Evolutionary conservation across 1,139 yeast species (phyloP), one percentile per base, ranked within the genome.

Genomic region (Nakaseomyces delphensis): DNA sequence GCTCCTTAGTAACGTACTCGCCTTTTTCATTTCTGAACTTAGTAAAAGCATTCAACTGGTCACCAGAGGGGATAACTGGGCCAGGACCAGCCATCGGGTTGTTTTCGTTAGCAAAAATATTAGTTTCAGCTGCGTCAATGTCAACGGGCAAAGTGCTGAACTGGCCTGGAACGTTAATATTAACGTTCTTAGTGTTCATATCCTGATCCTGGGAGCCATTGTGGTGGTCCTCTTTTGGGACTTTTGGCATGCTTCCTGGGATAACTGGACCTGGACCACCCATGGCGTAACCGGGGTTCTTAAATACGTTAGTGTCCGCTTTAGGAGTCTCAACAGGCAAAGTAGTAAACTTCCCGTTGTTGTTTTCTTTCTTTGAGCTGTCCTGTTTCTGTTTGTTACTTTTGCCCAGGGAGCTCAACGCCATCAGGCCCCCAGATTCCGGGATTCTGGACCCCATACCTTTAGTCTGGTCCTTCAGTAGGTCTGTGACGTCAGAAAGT

Each of bases 381-480:
- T 28, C 25, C 25, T 23, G 7, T 7, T 7, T 7, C 25, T 7
- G 7, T 23, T 23, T 28, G 18, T 28, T 7, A 8, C 25, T 24
- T n/a, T 19, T 40, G 7, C 15, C 27, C n/a, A 32, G 25, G 3
- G 25, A 24, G 27, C 37, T 33, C 27, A 33, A 14, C 10, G 37
- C 37, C 37, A 27, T 31, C 40, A 15, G 45, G 27, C 51, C 53
- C 19, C 77, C 81, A 47, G 79, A 70, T 60, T 78, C 84, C 19
- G 85, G 85, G 49, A 76, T 74, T 36, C 64, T 62, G 14, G 71
- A 50, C n/a, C 64, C 68, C 21, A 56, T 54, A 32, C 55, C 41
- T 11, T 33, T 33, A 11, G 37, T 33, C 4, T 33, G 37, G 15
- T 43, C 14, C 47, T 45, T 27, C 27, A 36, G 29, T 7, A 37